A percentile compares a stretch with the other conserved stretches of the same genome.
phyloP scores from a whole-genome alignment of 257 asterid genomes.

The Fraxinus excelsior region DNA sequence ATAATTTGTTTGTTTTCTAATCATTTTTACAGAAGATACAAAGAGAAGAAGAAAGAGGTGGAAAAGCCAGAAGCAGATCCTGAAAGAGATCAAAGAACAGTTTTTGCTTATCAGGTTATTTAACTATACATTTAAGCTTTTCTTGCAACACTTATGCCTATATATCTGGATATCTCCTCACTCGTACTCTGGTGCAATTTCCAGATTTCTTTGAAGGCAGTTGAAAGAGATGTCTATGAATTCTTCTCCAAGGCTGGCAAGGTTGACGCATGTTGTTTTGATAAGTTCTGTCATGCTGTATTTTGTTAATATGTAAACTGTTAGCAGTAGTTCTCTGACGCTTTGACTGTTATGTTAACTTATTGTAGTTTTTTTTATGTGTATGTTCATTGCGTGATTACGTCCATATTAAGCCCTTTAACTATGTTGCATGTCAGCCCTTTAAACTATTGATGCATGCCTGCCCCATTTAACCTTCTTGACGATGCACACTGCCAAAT shows the following conservation, averaged over 20 bases:
- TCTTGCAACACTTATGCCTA: conserved; percentile 18
- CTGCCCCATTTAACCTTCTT: too few relatives aligned
- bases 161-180: conserved; percentile 30
- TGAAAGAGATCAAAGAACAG: conserved; percentile 71
- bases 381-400: conserved; percentile 9
- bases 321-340: too few relatives aligned
- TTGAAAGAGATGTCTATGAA: conserved; percentile 66
- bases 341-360: conserved; percentile 11
- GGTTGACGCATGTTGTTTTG: conserved; percentile 39
- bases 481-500: too few relatives aligned
- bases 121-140: conserved; percentile 16
- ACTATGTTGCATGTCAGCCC: too few relatives aligned
- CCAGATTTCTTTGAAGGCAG: conserved; percentile 68
- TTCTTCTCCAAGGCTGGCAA: conserved; percentile 77
- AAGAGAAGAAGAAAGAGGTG: conserved; percentile 60
- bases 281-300: conserved; percentile 8
- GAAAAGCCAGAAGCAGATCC: conserved; percentile 65
- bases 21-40: conserved; percentile 48
- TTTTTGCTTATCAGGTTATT: conserved; percentile 77
- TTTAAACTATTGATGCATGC: too few relatives aligned
- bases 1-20: conserved; percentile 14
- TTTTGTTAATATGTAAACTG: too few relatives aligned
- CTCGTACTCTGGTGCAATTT: conserved; percentile 22
- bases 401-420: background rate
- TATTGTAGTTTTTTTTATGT: conserved; percentile 14